Evolutionary conservation across 306 rosid genomes (phyloP), one percentile per base, ranked within the genome.

Genomic region (Vigna angularis): DNA sequence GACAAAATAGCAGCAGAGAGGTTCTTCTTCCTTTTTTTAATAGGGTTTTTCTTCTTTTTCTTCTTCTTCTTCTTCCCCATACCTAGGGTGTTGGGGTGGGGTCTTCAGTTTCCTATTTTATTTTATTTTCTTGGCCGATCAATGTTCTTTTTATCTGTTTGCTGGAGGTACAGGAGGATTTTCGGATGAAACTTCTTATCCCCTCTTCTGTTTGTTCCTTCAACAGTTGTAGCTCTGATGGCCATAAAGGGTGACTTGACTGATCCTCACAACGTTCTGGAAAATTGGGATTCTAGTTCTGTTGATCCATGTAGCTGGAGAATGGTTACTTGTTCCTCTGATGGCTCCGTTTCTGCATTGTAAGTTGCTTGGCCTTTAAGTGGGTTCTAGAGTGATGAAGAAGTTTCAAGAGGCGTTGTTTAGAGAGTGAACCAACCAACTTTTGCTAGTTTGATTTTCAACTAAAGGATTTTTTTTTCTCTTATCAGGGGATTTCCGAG

Each of bases 231-330:
- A 62, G 98, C 99, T 83, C 83, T 96, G 87, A 87, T 91, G 89
- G 93, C 90, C 70, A 91, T 96, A 61, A 96, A 96, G 85, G 80
- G 1, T 74, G 88, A 52, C 69, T 86, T 96, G 64, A 11, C 59
- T 79, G 99, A 96, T 83, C 99, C 98, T 51, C 97, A 93, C 84
- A 91, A 90, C 80, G 99, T 93, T 55, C 74, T 96, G 89, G 99
- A 96, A 84, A 87, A 73, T 83, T 96, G 99, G 99, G 99, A 96
- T 87, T 84, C 78, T 17, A 91, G 81, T 82, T 96, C 98, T 66
- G 99, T 96, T 49, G 99, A 96, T 90, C 99, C 99, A 55, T 96
- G 99, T 85, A 91, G 99, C 83, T 96, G 99, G 99, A 91, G 99
- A 85, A 96, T 96, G 99, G 91, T 96, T 56, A 93, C 98, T 48